A percentile compares a stretch with the other conserved stretches of the same genome.
Conservation (phyloP, 1,139 yeast genomes). For the Hyphopichia fennica region DNA sequence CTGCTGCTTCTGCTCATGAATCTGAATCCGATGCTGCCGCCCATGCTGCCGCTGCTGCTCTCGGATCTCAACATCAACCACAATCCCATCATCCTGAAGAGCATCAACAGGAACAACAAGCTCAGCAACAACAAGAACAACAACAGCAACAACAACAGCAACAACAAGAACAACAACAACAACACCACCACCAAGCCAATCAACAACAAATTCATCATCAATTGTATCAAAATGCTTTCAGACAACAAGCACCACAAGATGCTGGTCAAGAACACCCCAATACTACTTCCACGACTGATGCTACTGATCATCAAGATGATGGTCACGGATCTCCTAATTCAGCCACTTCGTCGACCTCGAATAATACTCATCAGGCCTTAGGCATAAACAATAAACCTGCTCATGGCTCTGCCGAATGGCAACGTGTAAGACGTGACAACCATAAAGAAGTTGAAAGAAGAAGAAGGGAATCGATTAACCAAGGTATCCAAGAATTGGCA, state of each 20-base stretch:
- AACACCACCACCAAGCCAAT: slow-evolving; percentile 15
- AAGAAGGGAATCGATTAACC: slow-evolving; percentile 88
- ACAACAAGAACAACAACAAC: slow-evolving; percentile 13
- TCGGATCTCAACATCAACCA: slow-evolving; percentile 11
- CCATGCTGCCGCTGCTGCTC: slow-evolving; percentile 14
- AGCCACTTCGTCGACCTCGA: neutral
- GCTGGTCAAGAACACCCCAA: neutral
- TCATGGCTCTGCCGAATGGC: slow-evolving; percentile 87
- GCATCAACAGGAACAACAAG: slow-evolving; percentile 11
- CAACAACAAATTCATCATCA: slow-evolving; percentile 12
- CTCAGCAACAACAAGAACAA: slow-evolving; percentile 8
- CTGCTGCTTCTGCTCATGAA: slow-evolving; percentile 5
- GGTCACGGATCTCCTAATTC: neutral
- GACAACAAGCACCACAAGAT: slow-evolving; percentile 13
- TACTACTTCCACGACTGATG: neutral
- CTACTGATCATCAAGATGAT: neutral
- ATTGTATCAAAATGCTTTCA: slow-evolving; percentile 28
- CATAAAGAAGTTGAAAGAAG: slow-evolving; percentile 98
- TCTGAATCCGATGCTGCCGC: slow-evolving; percentile 26
- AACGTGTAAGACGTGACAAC: slow-evolving; percentile 77
- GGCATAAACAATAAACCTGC: slow-evolving; percentile 43
- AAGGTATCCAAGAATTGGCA: slow-evolving; percentile 84
- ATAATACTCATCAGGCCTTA: slow-evolving; percentile 13
- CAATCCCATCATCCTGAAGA: slow-evolving; percentile 16
- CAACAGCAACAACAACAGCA: slow-evolving; percentile 28